Evolutionary conservation across 2,329 filamentous ascomycete genomes (phyloP).

Genomic region (Fusarium luffae): DNA sequence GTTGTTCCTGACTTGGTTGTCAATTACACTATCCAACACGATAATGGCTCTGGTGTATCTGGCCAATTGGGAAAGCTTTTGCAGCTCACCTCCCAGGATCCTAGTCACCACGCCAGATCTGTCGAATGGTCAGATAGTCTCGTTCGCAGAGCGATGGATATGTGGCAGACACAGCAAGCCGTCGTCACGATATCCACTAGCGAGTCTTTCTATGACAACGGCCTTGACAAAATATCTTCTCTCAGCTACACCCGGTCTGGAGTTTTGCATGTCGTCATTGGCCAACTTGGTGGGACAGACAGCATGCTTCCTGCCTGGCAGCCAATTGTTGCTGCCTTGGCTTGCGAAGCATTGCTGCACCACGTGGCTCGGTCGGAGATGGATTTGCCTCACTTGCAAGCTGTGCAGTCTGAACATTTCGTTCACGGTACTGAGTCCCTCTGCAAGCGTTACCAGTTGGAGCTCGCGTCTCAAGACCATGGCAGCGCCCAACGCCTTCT

Average conservation of each 20-base stretch:
- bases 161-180: not conserved
- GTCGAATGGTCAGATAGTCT: not conserved
- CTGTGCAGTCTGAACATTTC: slow-evolving; percentile 5
- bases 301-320: not conserved
- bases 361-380: not conserved
- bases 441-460: not conserved
- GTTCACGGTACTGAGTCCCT: not conserved
- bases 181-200: not conserved
- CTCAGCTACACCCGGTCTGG: not conserved
- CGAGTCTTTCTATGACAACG: not conserved
- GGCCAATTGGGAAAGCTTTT: not conserved
- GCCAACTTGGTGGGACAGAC: not conserved
- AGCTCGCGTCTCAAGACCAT: not conserved
- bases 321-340: not conserved
- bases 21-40: not conserved
- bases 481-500: not conserved
- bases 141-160: not conserved
- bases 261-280: not conserved
- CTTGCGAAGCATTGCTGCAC: not conserved
- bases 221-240: not conserved
- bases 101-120: not conserved
- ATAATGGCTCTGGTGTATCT: not conserved
- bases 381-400: not conserved
- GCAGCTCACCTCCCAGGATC: not conserved
- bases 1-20: not conserved